Conservation (phyloP, 78 protist genomes). For the Acrasis kona region DNA sequence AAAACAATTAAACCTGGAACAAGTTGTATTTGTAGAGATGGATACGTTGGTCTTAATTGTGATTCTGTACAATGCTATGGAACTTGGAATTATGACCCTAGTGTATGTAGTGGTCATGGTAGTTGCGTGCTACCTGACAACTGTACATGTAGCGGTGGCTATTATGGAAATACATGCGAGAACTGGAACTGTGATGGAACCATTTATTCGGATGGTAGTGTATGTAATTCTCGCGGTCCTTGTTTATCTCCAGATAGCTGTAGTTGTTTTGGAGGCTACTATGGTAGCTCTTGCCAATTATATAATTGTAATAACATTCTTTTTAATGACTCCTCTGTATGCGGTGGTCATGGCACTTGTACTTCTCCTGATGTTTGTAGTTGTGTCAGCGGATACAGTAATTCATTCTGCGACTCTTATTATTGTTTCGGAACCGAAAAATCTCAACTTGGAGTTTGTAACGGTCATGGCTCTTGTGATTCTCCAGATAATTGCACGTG, state of each 20-base stretch:
- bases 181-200: background rate
- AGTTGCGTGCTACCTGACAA: too few species aligned
- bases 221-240: background rate
- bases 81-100: too few species aligned
- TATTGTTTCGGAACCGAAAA: background rate
- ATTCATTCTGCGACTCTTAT: background rate
- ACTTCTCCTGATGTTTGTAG: background rate
- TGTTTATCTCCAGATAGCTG: background rate
- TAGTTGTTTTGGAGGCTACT: background rate
- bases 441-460: background rate
- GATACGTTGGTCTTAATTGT: too few species aligned
- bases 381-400: background rate
- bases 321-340: too few species aligned
- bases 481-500: background rate
- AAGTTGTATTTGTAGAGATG: too few species aligned
- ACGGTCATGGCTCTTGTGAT: background rate
- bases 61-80: too few species aligned
- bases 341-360: background rate
- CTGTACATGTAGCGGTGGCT: too few species aligned
- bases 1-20: too few species aligned
- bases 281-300: background rate
- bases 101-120: too few species aligned
- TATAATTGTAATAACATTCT: background rate
- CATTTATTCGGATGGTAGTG: background rate
- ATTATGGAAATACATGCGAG: background rate